These are phyloP conservation scores for Fraxinus americana DNA, from an alignment of 257 asterid species.

Conservation along the genomic window DNA sequence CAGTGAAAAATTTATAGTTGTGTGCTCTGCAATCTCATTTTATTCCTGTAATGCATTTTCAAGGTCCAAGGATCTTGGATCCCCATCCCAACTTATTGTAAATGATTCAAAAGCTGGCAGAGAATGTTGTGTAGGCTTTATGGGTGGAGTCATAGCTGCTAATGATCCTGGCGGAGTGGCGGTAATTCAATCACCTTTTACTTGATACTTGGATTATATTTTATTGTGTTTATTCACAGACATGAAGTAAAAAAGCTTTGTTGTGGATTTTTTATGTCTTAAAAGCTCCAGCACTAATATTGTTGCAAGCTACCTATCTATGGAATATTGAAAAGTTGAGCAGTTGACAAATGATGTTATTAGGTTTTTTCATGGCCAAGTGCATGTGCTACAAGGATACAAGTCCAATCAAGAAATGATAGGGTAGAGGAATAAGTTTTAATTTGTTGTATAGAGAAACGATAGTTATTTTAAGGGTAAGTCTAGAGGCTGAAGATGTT, in stretches of 20 bases:
- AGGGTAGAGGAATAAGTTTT: not conserved
- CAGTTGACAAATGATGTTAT: too few species aligned
- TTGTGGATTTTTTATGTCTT: not conserved
- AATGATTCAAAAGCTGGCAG: slow-evolving; percentile 28
- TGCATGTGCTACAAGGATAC: not conserved
- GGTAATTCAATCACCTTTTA: slow-evolving; percentile 26
- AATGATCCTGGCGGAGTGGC: slow-evolving; percentile 43
- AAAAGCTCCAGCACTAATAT: too few species aligned
- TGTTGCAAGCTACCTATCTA: too few species aligned
- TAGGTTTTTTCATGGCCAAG: not conserved
- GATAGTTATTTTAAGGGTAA: not conserved
- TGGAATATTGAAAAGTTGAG: too few species aligned
- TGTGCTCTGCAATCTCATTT: slow-evolving; percentile 1
- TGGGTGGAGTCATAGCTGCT: slow-evolving; percentile 25
- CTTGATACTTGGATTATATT: slow-evolving; percentile 4
- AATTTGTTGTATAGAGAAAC: not conserved
- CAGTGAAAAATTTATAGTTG: slow-evolving; percentile 18
- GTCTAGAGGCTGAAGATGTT: too few species aligned
- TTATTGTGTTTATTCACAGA: not conserved
- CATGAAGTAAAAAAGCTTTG: not conserved
- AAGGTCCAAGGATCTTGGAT: slow-evolving; percentile 34
- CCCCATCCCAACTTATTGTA: slow-evolving; percentile 28
- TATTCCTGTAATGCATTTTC: slow-evolving; percentile 18
- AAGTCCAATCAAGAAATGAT: too few species aligned
- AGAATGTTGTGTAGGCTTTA: slow-evolving; percentile 25